Base-by-base conservation (phyloP, 139 green algal genomes). In the Bryopsis sp. region DNA sequence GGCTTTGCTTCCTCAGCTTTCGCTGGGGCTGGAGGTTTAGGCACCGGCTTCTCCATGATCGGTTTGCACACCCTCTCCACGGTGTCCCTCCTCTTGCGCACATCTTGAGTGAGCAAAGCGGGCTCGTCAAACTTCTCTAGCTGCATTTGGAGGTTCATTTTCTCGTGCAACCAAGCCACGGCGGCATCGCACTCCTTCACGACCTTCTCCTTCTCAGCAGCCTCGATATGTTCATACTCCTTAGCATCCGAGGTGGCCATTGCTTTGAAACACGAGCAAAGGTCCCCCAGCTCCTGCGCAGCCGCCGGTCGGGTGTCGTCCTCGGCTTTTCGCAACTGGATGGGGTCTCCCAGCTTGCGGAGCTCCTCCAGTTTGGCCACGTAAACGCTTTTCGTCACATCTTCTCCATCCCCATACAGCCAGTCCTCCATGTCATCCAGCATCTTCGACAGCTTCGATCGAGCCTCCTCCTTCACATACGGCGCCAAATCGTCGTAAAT, bases 381-480 rank as follows among this genome's bases (percentile, higher is more conserved):
- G 74, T 98, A 97, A 47, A 95, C 89, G 15, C 78, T 85, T 79
- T 96, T 97, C 46, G 68, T 86, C 76, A 88, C 81, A 74, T 98
- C 89, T 83, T 99, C 94, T 6, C 94, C 94, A 58, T 99, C 94
- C 2, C 98, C 94, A 60, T 99, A 99, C 76, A 99, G 81, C 94
- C 94, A 99, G 77, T 98, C 89, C 85, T 99, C 89, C 64, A 79
- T 85, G 37, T 66, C 72, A 28, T 84, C 65, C 34, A 98, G 88
- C 74, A 78, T 66, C 19, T 73, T 50, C 33, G 64, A 68, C 39
- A 97, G 78, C 26, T 71, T 50, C 61, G 83, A 74, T 47, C 77
- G 81, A 47, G 91, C 86, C 1, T 69, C 78, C 46, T 89, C 76
- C 33, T 75, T 82, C 32, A 90, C 84, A 67, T 84, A 97, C 1